phyloP scores from a whole-genome alignment of 116 monocot genomes.

The Phalaenopsis hybrid region DNA sequence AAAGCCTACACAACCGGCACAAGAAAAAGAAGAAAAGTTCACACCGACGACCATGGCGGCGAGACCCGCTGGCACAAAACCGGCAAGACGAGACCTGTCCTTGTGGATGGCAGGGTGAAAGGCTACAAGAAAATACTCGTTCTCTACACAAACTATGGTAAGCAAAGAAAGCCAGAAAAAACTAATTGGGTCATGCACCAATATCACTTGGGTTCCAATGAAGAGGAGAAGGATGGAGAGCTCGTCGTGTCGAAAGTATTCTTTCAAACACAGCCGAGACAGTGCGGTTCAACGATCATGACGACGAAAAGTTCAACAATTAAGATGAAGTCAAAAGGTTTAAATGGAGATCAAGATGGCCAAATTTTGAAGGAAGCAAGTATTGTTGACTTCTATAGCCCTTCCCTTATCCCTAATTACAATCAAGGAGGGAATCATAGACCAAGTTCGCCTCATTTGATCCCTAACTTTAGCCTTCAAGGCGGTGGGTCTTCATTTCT shows the following conservation, averaged over 20 bases:
- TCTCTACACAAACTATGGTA: constrained; percentile 87
- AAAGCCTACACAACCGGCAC: constrained; percentile 96
- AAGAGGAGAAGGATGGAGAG: constrained; percentile 95
- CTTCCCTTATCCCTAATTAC: constrained; percentile 21
- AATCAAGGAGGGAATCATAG: constrained; percentile 21
- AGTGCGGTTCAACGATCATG: constrained; percentile 30
- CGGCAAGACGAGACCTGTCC: constrained; percentile 70
- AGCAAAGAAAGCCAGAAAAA: constrained; percentile 84
- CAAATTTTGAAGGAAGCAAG: background rate
- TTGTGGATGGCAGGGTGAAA: constrained; percentile 23
- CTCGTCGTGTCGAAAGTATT: constrained; percentile 92
- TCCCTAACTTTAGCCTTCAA: constrained; percentile 20
- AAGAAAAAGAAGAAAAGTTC: constrained; percentile 70
- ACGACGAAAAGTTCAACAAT: background rate
- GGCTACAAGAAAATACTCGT: constrained; percentile 94
- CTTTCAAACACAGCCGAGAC: constrained; percentile 82
- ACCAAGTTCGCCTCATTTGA: constrained; percentile 14
- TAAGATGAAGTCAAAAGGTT: background rate
- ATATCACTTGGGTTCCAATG: constrained; percentile 77
- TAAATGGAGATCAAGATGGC: background rate
- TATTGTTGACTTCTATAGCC: constrained; percentile 14
- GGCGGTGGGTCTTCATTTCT: constrained; percentile 16
- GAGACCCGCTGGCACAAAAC: constrained; percentile 91
- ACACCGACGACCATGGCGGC: constrained; percentile 10
- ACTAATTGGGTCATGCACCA: constrained; percentile 99